Evolutionary conservation across 345 rosid genomes (phyloP).

Genomic region (Citrus sp.): DNA sequence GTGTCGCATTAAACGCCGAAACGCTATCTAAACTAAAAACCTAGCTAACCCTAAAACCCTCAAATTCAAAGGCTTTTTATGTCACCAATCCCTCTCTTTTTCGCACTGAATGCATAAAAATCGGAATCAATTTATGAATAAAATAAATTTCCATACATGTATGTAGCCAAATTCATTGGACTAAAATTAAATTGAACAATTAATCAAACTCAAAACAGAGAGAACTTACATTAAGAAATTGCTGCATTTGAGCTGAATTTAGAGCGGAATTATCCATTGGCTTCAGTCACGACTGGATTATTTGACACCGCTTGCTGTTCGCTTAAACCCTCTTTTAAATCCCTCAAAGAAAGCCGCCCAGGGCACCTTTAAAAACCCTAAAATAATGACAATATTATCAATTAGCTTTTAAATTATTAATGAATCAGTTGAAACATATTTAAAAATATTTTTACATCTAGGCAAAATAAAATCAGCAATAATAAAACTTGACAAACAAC

Average conservation of each 20-base stretch:
- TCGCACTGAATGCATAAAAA: neutral
- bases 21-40: neutral
- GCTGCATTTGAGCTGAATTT: constrained; percentile 52
- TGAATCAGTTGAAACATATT: no score
- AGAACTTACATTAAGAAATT: constrained; percentile 47
- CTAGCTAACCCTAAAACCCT: neutral
- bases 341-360: constrained; percentile 11
- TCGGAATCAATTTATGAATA: neutral
- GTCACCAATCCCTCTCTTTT: neutral
- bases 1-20: no score
- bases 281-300: neutral
- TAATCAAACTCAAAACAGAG: neutral
- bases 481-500: no score
- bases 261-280: constrained; percentile 39
- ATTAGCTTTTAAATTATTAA: no score
- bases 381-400: no score
- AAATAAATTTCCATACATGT: neutral
- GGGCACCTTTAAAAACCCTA: no score
- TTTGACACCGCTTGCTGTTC: neutral
- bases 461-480: no score
- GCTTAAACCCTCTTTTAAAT: constrained; percentile 14
- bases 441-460: no score
- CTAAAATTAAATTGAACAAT: neutral
- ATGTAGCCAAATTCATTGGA: neutral
- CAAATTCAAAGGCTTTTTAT: neutral